Conservation (phyloP, 129 eudicot species). For the Erigeron canadensis region DNA sequence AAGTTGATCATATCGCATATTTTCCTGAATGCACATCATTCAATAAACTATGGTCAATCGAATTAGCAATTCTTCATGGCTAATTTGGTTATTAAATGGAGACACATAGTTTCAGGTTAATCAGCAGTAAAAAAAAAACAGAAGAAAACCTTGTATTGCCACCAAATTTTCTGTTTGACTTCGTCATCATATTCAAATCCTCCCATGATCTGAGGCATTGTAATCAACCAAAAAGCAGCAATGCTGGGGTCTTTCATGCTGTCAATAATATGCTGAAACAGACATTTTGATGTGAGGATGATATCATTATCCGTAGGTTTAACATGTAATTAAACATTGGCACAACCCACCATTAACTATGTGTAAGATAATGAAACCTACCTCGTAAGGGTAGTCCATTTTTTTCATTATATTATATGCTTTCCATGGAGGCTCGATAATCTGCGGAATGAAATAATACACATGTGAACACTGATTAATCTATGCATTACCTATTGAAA, state of each 20-base stretch:
- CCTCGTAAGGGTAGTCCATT: constrained; percentile 95
- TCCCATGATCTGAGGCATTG: constrained; percentile 92
- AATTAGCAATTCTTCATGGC: neutral
- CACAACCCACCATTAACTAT: neutral
- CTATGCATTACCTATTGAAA: neutral
- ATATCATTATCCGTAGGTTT: neutral
- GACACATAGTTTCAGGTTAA: constrained; percentile 4
- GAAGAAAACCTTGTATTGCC: constrained; percentile 79
- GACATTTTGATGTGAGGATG: constrained; percentile 20
- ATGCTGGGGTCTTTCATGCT: constrained; percentile 99
- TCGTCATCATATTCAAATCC: constrained; percentile 86
- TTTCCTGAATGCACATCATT: constrained; percentile 49
- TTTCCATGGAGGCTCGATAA: constrained; percentile 96
- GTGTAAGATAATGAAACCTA: constrained; percentile 6
- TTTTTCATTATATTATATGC: constrained; percentile 77
- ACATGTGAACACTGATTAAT: neutral
- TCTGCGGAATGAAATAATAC: constrained; percentile 40
- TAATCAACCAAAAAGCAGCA: constrained; percentile 92
- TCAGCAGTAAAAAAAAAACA: neutral
- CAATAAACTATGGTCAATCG: constrained; percentile 9
- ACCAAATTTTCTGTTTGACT: constrained; percentile 92
- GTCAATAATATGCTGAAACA: constrained; percentile 69
- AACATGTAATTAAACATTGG: neutral
- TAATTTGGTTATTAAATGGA: constrained; percentile 3
- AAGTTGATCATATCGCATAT: constrained; percentile 84